phyloP scores from a whole-genome alignment of 441 rosid species.

The Pelargonium exstipulatum region DNA sequence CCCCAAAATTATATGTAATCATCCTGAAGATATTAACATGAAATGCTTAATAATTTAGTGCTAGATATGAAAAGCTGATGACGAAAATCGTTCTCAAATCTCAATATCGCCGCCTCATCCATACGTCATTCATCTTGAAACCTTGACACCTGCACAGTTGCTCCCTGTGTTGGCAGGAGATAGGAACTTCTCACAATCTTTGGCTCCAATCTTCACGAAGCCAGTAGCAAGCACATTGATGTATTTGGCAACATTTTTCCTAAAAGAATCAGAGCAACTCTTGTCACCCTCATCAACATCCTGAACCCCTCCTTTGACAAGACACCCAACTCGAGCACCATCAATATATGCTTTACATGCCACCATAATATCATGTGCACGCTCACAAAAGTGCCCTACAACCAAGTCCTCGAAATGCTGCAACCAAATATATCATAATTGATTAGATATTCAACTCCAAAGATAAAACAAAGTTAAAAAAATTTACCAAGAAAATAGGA shows the following conservation, averaged over 20 bases:
- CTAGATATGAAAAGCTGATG: too few species aligned
- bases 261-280: constrained; percentile 45
- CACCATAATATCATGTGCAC: constrained; percentile 51
- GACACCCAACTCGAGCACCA: constrained; percentile 66
- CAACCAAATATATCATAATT: constrained; percentile 18
- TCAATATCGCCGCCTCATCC: background rate
- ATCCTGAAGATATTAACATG: background rate
- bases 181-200: constrained; percentile 40
- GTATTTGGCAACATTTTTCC: constrained; percentile 35
- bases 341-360: constrained; percentile 69
- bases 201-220: constrained; percentile 50
- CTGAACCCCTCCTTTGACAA: constrained; percentile 50
- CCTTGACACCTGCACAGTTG: too few species aligned
- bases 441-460: background rate
- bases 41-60: background rate
- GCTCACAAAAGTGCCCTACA: constrained; percentile 61
- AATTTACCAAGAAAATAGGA: too few species aligned
- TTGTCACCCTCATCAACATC: constrained; percentile 41
- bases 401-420: constrained; percentile 79
- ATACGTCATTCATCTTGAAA: background rate
- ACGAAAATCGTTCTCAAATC: too few species aligned
- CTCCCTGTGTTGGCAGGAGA: constrained; percentile 9
- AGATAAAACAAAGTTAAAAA: background rate
- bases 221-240: constrained; percentile 41
- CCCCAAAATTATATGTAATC: background rate